Base-by-base conservation (phyloP, 106 monocot species). In the Amphibolis antarctica region DNA sequence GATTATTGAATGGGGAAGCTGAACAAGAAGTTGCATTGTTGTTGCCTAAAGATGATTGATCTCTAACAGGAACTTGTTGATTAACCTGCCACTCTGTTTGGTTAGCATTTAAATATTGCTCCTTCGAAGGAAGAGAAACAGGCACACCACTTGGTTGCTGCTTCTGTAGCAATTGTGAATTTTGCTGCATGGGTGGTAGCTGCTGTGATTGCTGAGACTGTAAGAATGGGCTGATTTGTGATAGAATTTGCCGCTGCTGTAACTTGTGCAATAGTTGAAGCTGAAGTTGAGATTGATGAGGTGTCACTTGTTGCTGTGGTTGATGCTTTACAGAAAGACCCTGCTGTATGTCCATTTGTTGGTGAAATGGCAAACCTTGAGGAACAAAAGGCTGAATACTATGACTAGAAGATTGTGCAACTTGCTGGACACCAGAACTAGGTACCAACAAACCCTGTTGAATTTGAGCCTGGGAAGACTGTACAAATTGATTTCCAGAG, bases 231-330 rank as follows among this genome's bases (percentile, higher is more conserved):
- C 62, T 79, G 17, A 86, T 45, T 59, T 92, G 91, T 28, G 91
- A 79, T n/a, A 87, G 59, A 14, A 79, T n/a, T 61, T 77, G 80
- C 66, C 66, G 72, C 46, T 86, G 79, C 72, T 92, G 92, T 44
- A 86, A 57, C 42, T 78, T 84, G 65, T 87, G 92, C 42, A 87
- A 70, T 44, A 92, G 67, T 64, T 92, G 83, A 45, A 92, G 21
- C 62, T 85, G 80, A 60, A 74, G 50, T 70, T 81, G 81, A n/a
- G 60, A 47, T 62, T 83, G 83, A 22, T 52, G 47, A 52, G 68
- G 60, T 10, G 63, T 66, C 6, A 61, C 30, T 36, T 70, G 65
- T 47, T 69, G 84, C 23, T 76, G 85, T 24, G 75, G 77, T 19
- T 82, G 82, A 53, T 88, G 81, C 53, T 70, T 66, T 63, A 81